Evolutionary conservation across 441 rosid species (phyloP).

Genomic region (Capsella rubella): DNA sequence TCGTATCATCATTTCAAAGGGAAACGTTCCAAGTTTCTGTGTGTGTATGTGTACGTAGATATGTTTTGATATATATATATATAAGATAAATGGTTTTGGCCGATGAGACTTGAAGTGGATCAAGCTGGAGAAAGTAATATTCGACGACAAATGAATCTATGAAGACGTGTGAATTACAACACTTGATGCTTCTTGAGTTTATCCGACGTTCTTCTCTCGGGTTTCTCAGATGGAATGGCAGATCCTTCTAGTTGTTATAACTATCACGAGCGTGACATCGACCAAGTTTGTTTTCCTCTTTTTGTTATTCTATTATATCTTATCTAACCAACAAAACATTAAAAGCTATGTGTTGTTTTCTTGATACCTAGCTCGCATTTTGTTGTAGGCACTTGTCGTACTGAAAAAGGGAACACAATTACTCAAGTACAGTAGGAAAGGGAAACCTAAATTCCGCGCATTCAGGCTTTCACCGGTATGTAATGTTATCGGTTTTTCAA

Average conservation of each 20-base stretch:
- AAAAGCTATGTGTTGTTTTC: background rate
- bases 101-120: constrained; percentile 53
- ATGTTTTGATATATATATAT: constrained; percentile 11
- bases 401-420: constrained; percentile 89
- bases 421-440: constrained; percentile 90
- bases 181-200: constrained; percentile 62
- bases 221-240: constrained; percentile 98
- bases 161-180: constrained; percentile 76
- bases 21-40: background rate
- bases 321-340: background rate
- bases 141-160: constrained; percentile 77
- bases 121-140: constrained; percentile 46
- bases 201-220: constrained; percentile 52
- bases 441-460: constrained; percentile 91
- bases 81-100: constrained; percentile 40
- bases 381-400: constrained; percentile 64
- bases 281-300: constrained; percentile 59
- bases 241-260: constrained; percentile 74
- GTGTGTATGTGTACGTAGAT: background rate
- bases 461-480: constrained; percentile 84
- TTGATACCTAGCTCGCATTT: background rate
- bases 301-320: background rate
- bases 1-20: constrained; percentile 15
- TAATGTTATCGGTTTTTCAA: background rate
- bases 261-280: constrained; percentile 85